Conservation (phyloP, 306 rosid genomes). For the Malus orientalis region DNA sequence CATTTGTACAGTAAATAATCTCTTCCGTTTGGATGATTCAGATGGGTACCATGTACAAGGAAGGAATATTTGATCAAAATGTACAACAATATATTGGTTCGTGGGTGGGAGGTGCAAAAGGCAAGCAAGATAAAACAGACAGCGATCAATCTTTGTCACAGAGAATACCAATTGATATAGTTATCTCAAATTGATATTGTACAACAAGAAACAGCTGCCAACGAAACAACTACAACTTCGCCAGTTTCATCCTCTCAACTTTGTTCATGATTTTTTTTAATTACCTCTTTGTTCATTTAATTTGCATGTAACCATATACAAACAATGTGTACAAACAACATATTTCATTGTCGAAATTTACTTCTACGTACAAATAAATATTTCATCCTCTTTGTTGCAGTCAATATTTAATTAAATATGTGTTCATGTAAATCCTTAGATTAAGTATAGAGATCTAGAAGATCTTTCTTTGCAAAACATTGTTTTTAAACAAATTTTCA, state of each 20-base stretch:
- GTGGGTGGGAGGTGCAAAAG: neutral
- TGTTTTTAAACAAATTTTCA: too few relatives aligned
- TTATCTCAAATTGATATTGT: conserved; percentile 25
- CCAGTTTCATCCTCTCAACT: neutral
- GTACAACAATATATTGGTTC: neutral
- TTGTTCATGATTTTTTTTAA: neutral
- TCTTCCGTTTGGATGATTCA: conserved; percentile 13
- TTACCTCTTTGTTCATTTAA: neutral
- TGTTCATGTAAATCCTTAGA: too few relatives aligned
- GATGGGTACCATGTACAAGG: conserved; percentile 64
- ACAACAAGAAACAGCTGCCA: conserved; percentile 25
- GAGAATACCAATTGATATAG: neutral
- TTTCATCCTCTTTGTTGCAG: too few relatives aligned
- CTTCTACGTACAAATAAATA: too few relatives aligned
- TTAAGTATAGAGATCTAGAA: too few relatives aligned
- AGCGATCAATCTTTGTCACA: neutral
- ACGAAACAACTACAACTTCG: conserved; percentile 11
- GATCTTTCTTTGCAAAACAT: too few relatives aligned
- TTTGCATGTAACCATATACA: neutral
- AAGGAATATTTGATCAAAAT: conserved; percentile 5
- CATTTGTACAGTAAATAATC: too few relatives aligned
- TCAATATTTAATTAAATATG: too few relatives aligned
- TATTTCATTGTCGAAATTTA: neutral
- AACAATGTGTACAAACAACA: neutral
- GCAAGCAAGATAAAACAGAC: neutral